Percentiles rank a stretch among this genome's conserved stretches.
Conservation (phyloP, 2,329 filamentous ascomycete genomes). For the Penicillium sp. region DNA sequence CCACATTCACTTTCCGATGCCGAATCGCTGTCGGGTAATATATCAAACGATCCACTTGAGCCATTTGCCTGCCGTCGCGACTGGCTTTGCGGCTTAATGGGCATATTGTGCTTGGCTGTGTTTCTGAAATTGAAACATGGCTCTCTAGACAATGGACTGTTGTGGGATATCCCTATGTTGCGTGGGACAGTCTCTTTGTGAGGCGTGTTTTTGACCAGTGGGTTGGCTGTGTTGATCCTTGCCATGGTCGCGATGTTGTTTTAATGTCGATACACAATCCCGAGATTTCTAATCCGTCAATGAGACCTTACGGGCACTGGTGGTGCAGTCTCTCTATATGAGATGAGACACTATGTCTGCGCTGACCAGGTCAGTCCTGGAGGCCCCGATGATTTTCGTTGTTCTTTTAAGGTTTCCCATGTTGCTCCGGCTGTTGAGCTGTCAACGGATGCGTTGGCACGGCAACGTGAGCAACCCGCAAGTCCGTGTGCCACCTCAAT, state of each 20-base stretch:
- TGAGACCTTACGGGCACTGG: not conserved
- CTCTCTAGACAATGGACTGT: conserved; percentile 1
- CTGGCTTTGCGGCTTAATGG: conserved; percentile 9
- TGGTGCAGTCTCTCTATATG: no score
- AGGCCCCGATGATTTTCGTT: not conserved
- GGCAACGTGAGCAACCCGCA: not conserved
- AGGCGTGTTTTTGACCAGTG: conserved; percentile 4
- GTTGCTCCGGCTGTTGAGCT: not conserved
- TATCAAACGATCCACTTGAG: conserved; percentile 28
- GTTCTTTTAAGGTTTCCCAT: not conserved
- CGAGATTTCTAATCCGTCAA: not conserved
- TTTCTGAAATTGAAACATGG: conserved; percentile 6
- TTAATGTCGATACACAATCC: not conserved
- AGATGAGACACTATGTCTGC: no score
- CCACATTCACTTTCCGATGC: conserved; percentile 17
- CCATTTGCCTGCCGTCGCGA: conserved; percentile 22
- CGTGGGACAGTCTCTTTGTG: not conserved
- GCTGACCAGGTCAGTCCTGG: not conserved
- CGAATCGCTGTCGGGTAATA: conserved; percentile 32
- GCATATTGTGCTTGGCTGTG: not conserved
- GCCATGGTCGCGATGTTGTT: conserved; percentile 23
- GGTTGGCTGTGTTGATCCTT: conserved; percentile 28
- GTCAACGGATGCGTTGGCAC: conserved; percentile 9
- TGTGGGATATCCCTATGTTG: not conserved
- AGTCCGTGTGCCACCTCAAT: not conserved